phyloP scores from a whole-genome alignment of 345 rosid species.

The Gossypium longicalyx region DNA sequence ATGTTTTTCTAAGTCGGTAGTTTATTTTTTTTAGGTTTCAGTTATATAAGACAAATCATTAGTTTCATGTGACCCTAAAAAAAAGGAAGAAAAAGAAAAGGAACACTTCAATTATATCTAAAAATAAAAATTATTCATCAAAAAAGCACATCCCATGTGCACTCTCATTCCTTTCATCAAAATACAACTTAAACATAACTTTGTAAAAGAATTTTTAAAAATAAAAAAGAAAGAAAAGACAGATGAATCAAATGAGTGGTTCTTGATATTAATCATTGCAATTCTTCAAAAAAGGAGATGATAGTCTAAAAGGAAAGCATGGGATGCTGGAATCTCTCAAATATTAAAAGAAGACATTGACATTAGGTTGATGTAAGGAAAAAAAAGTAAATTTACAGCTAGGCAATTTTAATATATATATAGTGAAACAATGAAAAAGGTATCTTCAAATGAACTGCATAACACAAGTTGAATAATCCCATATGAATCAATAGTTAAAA shows the following conservation, averaged over 20 bases:
- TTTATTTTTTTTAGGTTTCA: constrained; percentile 16
- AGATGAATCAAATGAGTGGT: constrained; percentile 18
- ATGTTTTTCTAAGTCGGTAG: constrained; percentile 14
- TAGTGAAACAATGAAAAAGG: constrained; percentile 28
- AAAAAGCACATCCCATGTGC: constrained; percentile 57
- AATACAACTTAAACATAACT: constrained; percentile 19
- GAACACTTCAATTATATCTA: constrained; percentile 9
- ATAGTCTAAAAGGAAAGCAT: constrained; percentile 35
- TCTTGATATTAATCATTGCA: constrained; percentile 46
- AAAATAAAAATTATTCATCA: constrained; percentile 27
- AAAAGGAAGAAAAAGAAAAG: constrained; percentile 7
- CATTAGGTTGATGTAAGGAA: constrained; percentile 6
- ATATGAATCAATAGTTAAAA: constrained; percentile 18
- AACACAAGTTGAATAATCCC: constrained; percentile 24
- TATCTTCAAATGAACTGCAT: constrained; percentile 32
- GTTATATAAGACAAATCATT: constrained; percentile 18
- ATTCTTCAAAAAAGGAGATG: constrained; percentile 26
- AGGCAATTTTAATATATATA: constrained; percentile 23
- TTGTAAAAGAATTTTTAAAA: constrained; percentile 9
- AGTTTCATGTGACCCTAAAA: constrained; percentile 13
- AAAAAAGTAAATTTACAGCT: constrained; percentile 22
- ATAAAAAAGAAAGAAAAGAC: constrained; percentile 12
- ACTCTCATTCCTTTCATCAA: constrained; percentile 16
- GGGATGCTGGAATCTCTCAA: constrained; percentile 20
- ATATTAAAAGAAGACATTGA: constrained; percentile 26